Base-by-base conservation (phyloP, 371 early-diverging fungal genomes). In the Syncephalastrum contaminatum region DNA sequence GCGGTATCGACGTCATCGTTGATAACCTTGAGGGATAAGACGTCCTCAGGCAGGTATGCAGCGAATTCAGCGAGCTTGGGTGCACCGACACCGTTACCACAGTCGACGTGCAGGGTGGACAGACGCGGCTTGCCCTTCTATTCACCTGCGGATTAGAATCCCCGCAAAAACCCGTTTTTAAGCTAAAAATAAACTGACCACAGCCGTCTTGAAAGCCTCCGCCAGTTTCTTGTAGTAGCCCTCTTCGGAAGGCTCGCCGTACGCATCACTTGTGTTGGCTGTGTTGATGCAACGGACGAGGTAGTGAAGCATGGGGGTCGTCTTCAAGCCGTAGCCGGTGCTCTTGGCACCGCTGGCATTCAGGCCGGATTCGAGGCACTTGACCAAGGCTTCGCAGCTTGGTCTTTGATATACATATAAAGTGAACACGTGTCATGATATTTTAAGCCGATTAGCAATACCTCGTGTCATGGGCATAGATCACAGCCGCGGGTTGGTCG, bases 301-400 rank as follows among this genome's bases (percentile, higher is more conserved):
- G 60, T 94, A 98, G 68, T 99, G 99, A 60, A 99, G 85, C 75
- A 98, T 96, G 50, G 99, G 99, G 3, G 99, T 99, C 40, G 97
- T 97, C 55, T 90, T 77, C 30, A 97, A 72, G n/a, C 97, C 99
- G 66, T 83, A 91, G 69, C 98, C 93, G 4, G 71, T 81, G 36
- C 83, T 64, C 16, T 73, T 60, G 25, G 90, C 91, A 41, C 82
- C 85, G 49, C 95, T 58, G 7, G 84, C 89, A 19, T 79, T 64
- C 48, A 97, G 80, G 18, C 96, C 98, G 54, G 88, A 87, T 60
- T 80, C 83, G 36, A 98, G 81, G 36, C 94, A 84, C 7, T 82
- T 74, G 40, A 91, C 89, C 43, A 99, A 83, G 10, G 83, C 75
- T 49, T 84, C 77, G 27, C 99, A 96, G 66, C 91, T 91, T 50